A percentile compares a stretch with the other conserved stretches of the same genome.
These are phyloP conservation scores for Solanum chmielewskii DNA, from an alignment of 257 asterid genomes.

Conservation along the genomic window DNA sequence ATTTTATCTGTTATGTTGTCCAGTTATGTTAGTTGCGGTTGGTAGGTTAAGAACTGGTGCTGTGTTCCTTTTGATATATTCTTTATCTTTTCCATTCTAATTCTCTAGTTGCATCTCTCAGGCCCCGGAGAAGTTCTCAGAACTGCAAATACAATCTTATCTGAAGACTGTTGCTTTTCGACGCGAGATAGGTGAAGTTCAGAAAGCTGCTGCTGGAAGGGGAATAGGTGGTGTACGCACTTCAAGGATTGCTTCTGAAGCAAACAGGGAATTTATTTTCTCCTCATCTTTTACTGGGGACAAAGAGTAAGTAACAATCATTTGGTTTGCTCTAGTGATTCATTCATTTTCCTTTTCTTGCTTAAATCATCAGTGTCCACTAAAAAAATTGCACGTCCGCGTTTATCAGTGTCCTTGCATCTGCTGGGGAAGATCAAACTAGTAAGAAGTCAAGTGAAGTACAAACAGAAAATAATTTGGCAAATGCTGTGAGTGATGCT, in stretches of 20 bases:
- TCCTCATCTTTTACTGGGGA: conserved; percentile 86
- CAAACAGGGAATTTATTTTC: conserved; percentile 88
- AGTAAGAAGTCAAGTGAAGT: conserved; percentile 27
- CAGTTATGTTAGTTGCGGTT: background rate
- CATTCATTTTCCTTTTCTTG: background rate
- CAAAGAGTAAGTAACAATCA: conserved; percentile 43
- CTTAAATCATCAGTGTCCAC: background rate
- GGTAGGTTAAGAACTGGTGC: background rate
- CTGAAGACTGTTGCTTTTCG: conserved; percentile 98
- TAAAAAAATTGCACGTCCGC: background rate
- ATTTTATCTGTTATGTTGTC: background rate
- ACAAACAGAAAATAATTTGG: conserved; percentile 15
- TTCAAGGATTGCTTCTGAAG: conserved; percentile 94
- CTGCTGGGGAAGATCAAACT: conserved; percentile 49
- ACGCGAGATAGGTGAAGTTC: conserved; percentile 90
- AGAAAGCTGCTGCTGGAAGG: conserved; percentile 84
- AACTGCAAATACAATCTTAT: conserved; percentile 88
- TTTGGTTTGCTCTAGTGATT: background rate
- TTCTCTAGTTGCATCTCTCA: conserved; percentile 16
- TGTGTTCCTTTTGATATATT: background rate
- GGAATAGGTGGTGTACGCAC: conserved; percentile 85
- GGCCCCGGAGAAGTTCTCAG: conserved; percentile 92
- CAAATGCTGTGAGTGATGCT: conserved; percentile 13
- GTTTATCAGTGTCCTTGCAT: conserved; percentile 52
- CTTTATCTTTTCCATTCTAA: background rate